Evolutionary conservation across 192 early-diverging fungal genomes (phyloP), one percentile per base, ranked within the genome.

Genomic region (Coemansia sp.): DNA sequence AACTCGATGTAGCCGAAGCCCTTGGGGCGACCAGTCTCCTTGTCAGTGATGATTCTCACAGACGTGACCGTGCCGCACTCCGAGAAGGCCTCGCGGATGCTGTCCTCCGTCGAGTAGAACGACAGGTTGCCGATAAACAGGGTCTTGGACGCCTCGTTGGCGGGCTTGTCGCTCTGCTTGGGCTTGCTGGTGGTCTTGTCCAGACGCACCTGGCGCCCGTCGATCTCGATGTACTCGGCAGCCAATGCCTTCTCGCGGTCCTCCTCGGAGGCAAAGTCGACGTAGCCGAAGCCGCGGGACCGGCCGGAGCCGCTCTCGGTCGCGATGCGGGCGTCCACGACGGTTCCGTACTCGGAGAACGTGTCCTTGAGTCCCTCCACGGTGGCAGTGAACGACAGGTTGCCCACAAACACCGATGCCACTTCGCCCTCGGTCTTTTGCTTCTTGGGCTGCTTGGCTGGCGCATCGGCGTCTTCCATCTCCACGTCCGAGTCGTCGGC

Each of bases 1-100:
- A 99, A 99, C 84, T 99, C 94, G 41, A 93, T 85, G 79, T 99
- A 97, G 28, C 93, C 94, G 63, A 89, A 99, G 46, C 97, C 97
- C 74, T 96, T 97, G 57, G 87, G 84, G 64, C 87, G 85, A 39
- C 88, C 88, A 37, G 76, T 82, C 30, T 91, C 88, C 46, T 77
- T 85, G 69, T 94, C 93, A 44, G 83, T 84, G 47, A 90, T 69
- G 48, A 99, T 79, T 43, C 95, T 87, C 39, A 95, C 83, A 51
- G 81, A 86, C 54, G 79, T 79, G 50, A 99, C 84, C 84, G 90
- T 58, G n/a, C 96, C 96, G 46, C 91, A 94, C 69, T 93, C 93
- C 31, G 84, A 87, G 65, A 99, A 99, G 21, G 95, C 89, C 40
- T 91, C 90, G 31, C 88, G 87, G 42, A 99, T 65, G 53, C 89